Conservation (phyloP, 2,329 filamentous ascomycete genomes). For the Microsporum canis region DNA sequence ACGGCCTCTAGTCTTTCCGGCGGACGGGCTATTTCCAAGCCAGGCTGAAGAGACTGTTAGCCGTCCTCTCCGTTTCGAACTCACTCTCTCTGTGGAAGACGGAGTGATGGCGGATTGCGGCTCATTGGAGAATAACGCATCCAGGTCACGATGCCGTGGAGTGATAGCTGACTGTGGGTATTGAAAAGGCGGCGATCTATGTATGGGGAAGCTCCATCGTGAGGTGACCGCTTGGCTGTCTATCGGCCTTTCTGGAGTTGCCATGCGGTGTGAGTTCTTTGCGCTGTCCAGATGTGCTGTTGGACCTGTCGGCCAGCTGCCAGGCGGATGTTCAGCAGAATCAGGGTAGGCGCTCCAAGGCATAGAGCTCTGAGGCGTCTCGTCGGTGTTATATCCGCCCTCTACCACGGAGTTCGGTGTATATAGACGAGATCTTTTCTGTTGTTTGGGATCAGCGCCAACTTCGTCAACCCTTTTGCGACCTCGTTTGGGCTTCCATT, state of each 20-base stretch:
- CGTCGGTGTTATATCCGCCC: not conserved
- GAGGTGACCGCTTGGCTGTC: slow-evolving; percentile 18
- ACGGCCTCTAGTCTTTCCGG: slow-evolving; percentile 64
- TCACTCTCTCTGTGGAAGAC: slow-evolving; percentile 37
- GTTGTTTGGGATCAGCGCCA: slow-evolving; percentile 43
- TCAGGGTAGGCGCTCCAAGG: slow-evolving; percentile 46
- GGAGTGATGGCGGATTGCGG: slow-evolving; percentile 65
- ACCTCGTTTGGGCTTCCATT: slow-evolving; percentile 53
- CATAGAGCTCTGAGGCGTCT: slow-evolving; percentile 24
- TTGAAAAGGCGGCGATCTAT: slow-evolving; percentile 53
- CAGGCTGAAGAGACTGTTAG: slow-evolving; percentile 86
- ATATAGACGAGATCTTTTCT: slow-evolving; percentile 53
- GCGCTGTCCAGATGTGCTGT: slow-evolving; percentile 12
- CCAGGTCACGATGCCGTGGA: slow-evolving; percentile 36
- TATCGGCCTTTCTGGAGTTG: slow-evolving; percentile 6
- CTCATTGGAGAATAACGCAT: slow-evolving; percentile 32
- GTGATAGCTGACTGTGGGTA: slow-evolving; percentile 73
- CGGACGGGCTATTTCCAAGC: slow-evolving; percentile 51
- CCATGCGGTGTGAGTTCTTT: slow-evolving; percentile 17
- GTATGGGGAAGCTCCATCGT: slow-evolving; percentile 40
- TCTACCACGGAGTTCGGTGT: slow-evolving; percentile 21
- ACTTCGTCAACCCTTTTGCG: slow-evolving; percentile 52
- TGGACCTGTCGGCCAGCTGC: slow-evolving; percentile 23
- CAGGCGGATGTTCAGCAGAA: slow-evolving; percentile 29
- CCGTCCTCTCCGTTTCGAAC: slow-evolving; percentile 53